These are phyloP conservation scores for Caulochytrium protostelioides DNA, from an alignment of 371 early-diverging fungal genomes.

Conservation along the genomic window DNA sequence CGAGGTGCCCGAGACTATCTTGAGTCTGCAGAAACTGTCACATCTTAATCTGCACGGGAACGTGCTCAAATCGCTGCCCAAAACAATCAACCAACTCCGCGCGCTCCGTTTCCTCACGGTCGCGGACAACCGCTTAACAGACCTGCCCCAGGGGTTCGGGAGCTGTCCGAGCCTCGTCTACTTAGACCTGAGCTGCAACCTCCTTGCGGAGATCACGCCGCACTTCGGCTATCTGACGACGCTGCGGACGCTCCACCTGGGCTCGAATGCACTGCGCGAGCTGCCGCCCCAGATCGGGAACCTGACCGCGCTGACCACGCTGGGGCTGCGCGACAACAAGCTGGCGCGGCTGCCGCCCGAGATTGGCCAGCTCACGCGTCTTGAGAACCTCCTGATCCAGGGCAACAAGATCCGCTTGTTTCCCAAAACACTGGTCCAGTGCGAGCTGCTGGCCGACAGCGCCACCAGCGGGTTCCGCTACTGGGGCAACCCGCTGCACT, in stretches of 20 bases:
- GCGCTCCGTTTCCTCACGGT: slow-evolving; percentile 8
- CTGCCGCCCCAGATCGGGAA: slow-evolving; percentile 17
- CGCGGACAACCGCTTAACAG: slow-evolving; percentile 12
- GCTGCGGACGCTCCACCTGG: slow-evolving; percentile 11
- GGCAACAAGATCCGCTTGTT: slow-evolving; percentile 10
- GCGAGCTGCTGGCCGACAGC: too few relatives aligned
- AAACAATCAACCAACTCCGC: slow-evolving; percentile 3
- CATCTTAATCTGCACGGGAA: slow-evolving; percentile 12
- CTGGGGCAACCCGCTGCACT: too few relatives aligned
- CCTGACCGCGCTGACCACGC: slow-evolving; percentile 7
- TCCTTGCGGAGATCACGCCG: slow-evolving; percentile 7
- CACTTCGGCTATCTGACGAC: slow-evolving; percentile 18
- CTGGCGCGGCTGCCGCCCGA: slow-evolving; percentile 9
- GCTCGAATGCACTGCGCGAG: slow-evolving; percentile 12
- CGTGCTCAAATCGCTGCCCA: slow-evolving; percentile 11
- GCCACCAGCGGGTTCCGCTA: too few relatives aligned
- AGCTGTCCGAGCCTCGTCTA: slow-evolving; percentile 11
- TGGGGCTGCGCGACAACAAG: slow-evolving; percentile 14
- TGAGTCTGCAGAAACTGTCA: slow-evolving; percentile 5
- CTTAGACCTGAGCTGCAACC: slow-evolving; percentile 17
- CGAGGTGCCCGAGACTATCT: slow-evolving; percentile 9
- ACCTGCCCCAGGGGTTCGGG: slow-evolving; percentile 18
- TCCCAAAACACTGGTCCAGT: too few relatives aligned
- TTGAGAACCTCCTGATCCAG: slow-evolving; percentile 6
- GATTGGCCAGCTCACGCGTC: slow-evolving; percentile 6